Base-by-base conservation (phyloP, 2,329 filamentous ascomycete genomes). In the Fusarium praegraminearum region DNA sequence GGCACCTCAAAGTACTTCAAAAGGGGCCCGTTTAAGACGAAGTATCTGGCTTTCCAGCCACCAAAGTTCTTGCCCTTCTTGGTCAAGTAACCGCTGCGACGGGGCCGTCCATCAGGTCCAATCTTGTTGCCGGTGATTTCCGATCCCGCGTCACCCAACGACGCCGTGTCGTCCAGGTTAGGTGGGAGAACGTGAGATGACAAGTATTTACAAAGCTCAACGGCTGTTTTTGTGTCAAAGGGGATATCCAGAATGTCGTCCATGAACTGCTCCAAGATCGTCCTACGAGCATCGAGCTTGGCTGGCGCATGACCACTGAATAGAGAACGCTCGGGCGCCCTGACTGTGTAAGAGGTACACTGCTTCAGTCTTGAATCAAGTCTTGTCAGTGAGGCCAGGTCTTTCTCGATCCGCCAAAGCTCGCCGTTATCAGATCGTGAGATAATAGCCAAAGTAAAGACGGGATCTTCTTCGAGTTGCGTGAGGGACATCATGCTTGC, bases 51-150 rank as follows among this genome's bases (percentile, higher is more conserved):
- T 80, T 99, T 99, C 96, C 96, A 99, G 50, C 96, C 96, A 53
- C 96, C 96, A 81, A 99, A 99, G 76, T 98, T 98, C 84, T 99
- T 99, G 50, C 96, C 96, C 72, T 93, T 89, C 83, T 99, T 99
- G 3, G 96, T 98, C 51, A 99, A 83, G 79, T 98, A 99, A 11
- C 96, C 96, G 76, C 90, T 94, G 76, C 93, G 93, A 62, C 90
- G 85, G 11, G 91, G 89, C 50, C 90, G 88, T 5, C 89, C 89
- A 73, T 90, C 88, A 8, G 88, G 84, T 1, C 89, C 87, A 5
- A 83, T 81, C 75, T 77, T 56, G 76, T 78, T 43, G 78, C 80
- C 66, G 32, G 67, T 77, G 5, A 60, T 69, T 50, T 78, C 77
- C 6, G 71, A 63, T 18, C 62, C 63, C 3, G 67, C 60, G 22